phyloP scores from a whole-genome alignment of 176 grass and related monocot species.

The Lolium perenne region DNA sequence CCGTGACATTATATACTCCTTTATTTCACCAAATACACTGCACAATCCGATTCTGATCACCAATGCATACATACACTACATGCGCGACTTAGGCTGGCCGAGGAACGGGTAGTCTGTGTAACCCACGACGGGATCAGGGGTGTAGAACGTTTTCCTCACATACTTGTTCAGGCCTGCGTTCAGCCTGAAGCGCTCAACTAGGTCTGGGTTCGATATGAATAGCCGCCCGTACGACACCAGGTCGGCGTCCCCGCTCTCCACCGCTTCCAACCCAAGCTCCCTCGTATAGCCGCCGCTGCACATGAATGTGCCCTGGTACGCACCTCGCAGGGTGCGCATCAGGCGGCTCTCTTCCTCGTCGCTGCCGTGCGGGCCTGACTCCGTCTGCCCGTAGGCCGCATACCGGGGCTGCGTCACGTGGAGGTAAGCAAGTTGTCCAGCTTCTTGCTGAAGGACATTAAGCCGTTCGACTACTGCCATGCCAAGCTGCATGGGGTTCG shows the following conservation, averaged over 20 bases:
- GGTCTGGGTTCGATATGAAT: constrained; percentile 91
- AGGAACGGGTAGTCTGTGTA: constrained; percentile 95
- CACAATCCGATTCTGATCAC: neutral
- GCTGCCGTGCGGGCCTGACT: constrained; percentile 79
- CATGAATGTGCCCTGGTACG: constrained; percentile 76
- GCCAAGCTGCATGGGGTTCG: constrained; percentile 73
- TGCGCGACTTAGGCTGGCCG: constrained; percentile 51
- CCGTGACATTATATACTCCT: neutral
- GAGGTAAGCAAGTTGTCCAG: constrained; percentile 73
- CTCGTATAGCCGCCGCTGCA: constrained; percentile 91
- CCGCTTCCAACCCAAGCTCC: constrained; percentile 76
- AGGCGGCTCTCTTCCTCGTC: constrained; percentile 78
- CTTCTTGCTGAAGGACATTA: constrained; percentile 68
- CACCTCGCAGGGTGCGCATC: constrained; percentile 61
- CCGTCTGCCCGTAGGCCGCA: constrained; percentile 85
- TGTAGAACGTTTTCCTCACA: constrained; percentile 91
- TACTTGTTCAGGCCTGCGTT: constrained; percentile 65
- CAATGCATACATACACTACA: constrained; percentile 39
- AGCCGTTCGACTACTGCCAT: constrained; percentile 64
- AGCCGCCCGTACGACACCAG: constrained; percentile 84
- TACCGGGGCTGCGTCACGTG: constrained; percentile 95
- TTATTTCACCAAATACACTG: constrained; percentile 32
- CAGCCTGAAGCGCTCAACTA: constrained; percentile 73
- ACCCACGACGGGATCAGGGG: constrained; percentile 74
- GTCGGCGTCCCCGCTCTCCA: constrained; percentile 71